Evolutionary conservation across 129 eudicot species (phyloP).

Genomic region (Heracleum sosnowskyi): DNA sequence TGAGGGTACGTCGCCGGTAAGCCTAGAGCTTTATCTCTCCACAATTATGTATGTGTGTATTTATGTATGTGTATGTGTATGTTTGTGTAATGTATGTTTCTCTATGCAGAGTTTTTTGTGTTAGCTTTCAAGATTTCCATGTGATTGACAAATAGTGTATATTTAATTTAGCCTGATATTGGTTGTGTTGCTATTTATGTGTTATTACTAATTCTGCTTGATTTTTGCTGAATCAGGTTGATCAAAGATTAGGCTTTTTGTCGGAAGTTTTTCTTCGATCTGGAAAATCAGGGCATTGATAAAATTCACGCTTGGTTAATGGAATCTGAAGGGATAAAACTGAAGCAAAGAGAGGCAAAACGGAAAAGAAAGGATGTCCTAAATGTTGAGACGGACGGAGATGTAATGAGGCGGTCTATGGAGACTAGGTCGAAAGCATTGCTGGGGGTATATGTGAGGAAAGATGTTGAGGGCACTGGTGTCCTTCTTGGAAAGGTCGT

Average conservation of each 20-base stretch:
- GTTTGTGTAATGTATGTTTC: neutral
- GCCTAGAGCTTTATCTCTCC: neutral
- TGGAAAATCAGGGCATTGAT: conserved; percentile 13
- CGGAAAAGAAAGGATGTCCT: conserved; percentile 37
- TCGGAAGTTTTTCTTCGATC: neutral
- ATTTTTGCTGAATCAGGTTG: conserved; percentile 25
- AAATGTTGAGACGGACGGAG: conserved; percentile 20
- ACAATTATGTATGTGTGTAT: neutral
- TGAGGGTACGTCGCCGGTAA: neutral
- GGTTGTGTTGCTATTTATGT: conserved; percentile 4
- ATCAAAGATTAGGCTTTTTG: conserved; percentile 17
- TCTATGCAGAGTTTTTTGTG: neutral
- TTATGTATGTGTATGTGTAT: neutral
- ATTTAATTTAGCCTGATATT: neutral
- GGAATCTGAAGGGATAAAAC: conserved; percentile 47
- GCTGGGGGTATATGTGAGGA: conserved; percentile 73
- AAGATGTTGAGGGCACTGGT: conserved; percentile 69
- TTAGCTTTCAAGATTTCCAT: neutral
- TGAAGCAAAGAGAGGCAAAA: conserved; percentile 55
- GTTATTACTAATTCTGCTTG: conserved; percentile 21
- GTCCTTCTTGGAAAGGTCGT: conserved; percentile 61
- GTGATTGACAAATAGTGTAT: neutral
- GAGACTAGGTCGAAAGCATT: conserved; percentile 37
- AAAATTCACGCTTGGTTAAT: conserved; percentile 30
- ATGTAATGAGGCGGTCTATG: conserved; percentile 26